Evolutionary conservation across 495 filamentous ascomycete species (phyloP), one percentile per base, ranked within the genome.

Genomic region (Mytilinidion resinicola): DNA sequence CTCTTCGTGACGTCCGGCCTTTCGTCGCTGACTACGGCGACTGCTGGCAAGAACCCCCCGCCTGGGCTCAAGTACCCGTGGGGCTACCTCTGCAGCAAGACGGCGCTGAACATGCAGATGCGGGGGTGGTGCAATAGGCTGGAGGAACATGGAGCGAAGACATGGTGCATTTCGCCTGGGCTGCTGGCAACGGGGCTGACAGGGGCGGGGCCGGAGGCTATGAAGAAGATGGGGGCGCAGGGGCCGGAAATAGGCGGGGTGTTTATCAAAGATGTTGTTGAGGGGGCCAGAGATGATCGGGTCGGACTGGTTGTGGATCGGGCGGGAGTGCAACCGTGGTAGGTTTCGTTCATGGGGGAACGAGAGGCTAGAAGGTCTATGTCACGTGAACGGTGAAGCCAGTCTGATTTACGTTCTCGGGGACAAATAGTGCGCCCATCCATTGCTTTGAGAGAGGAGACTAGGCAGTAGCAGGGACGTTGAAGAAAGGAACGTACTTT

Each of bases 1-100:
- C 49, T 65, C 15, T 65, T 65, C 58, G 39, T 65, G 19, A 65
- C 62, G 34, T 61, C 57, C 17, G 62, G 62, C 21, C 52, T 65
- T 19, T 61, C 58, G 12, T 60, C 62, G 17, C 58, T 61, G 9
- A 48, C 11, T 8, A 61, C 44, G 9, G 10, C 39, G 2, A 56
- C 61, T 12, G 54, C 52, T 2, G 62, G 62, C 15, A 57, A 53
- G 58, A 57, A 58, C 9, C 61, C 61, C 48, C 56, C 56, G 11
- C 33, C 19, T 7, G 41, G 14, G 25, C 8, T 19, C 6, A 37
- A 2, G 25, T 30, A 30, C 12, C 20, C 34, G 10, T 6, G 60
- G 0, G 39, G 52, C 21, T 65, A 65, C 48, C 57, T 57, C 19
- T 42, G n/a, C 47, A 30, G 19, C 38, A 65, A 65, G 43, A 57